Conservation (phyloP, 768 basidiomycete species). For the Boletus fagicola region DNA sequence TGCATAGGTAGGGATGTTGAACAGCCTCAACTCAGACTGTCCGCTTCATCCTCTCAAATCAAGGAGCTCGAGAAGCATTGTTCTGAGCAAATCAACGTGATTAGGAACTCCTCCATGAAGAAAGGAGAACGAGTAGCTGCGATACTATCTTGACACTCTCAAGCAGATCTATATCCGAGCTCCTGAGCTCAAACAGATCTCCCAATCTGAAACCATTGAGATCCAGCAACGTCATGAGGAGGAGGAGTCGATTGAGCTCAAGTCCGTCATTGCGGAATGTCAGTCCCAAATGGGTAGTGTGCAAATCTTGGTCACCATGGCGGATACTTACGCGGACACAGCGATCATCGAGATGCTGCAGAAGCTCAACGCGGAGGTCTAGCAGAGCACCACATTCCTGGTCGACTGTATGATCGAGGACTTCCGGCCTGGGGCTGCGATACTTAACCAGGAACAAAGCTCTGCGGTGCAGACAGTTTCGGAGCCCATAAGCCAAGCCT, state of each 20-base stretch:
- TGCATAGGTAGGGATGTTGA: too few species aligned
- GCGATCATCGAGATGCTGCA: not conserved
- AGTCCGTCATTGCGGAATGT: not conserved
- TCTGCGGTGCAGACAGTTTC: not conserved
- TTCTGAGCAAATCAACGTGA: too few species aligned
- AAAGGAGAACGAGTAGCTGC: conserved; percentile 11
- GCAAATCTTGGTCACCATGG: conserved; percentile 1
- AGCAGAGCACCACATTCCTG: conserved; percentile 4
- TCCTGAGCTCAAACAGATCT: not conserved
- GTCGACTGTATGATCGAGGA: not conserved
- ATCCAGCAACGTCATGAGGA: not conserved
- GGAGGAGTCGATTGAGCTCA: not conserved
- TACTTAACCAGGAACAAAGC: not conserved
- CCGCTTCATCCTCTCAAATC: too few species aligned
- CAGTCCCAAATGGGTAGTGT: not conserved
- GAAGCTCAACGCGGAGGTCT: not conserved
- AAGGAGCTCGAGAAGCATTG: too few species aligned
- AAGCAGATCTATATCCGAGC: conserved; percentile 7
- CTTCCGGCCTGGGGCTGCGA: not conserved
- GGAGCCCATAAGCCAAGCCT: not conserved
- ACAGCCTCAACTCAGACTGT: too few species aligned
- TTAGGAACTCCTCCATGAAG: not conserved
- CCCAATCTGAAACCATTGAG: not conserved
- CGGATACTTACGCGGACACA: conserved; percentile 6
- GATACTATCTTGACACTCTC: not conserved